Evolutionary conservation across 164 flowering plant genomes (phyloP).

Genomic region (Vitis rupestris): DNA sequence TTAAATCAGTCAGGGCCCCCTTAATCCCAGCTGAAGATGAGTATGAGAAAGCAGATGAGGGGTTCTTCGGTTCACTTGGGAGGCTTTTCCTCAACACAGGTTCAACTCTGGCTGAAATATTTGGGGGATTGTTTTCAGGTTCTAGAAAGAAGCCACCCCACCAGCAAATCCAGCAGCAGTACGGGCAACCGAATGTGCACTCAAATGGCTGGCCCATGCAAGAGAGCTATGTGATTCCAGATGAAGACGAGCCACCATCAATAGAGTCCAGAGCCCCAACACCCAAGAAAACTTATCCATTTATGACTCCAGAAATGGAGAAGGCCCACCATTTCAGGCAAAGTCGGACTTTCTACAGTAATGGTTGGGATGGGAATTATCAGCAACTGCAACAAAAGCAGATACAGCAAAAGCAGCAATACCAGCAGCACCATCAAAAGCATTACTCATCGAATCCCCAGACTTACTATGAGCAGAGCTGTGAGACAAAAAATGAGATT

Average conservation of each 20-base stretch:
- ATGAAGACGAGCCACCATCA: conserved; percentile 53
- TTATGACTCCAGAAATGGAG: conserved; percentile 35
- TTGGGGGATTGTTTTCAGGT: conserved; percentile 31
- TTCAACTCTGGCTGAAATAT: conserved; percentile 38
- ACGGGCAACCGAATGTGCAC: conserved; percentile 23
- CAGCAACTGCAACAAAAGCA: conserved; percentile 27
- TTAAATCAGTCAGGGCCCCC: conserved; percentile 42
- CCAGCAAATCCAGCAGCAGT: conserved; percentile 23
- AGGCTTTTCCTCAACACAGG: conserved; percentile 43
- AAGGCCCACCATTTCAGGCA: conserved; percentile 34
- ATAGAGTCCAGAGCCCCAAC: conserved; percentile 38
- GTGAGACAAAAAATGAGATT: conserved; percentile 50
- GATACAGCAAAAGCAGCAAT: conserved; percentile 28
- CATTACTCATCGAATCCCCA: conserved; percentile 29
- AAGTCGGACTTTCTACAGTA: conserved; percentile 17
- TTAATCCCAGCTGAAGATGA: conserved; percentile 52
- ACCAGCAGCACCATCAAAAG: conserved; percentile 28
- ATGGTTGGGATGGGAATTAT: conserved; percentile 21
- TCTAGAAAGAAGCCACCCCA: conserved; percentile 30
- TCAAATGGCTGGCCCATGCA: conserved; percentile 44
- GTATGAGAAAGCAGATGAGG: conserved; percentile 45
- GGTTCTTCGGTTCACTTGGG: conserved; percentile 51
- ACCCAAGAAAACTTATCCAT: conserved; percentile 38
- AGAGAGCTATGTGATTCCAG: conserved; percentile 50
- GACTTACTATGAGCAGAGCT: conserved; percentile 37